phyloP scores from a whole-genome alignment of 2,329 filamentous ascomycete genomes.

The Emergomyces pasteurianus region DNA sequence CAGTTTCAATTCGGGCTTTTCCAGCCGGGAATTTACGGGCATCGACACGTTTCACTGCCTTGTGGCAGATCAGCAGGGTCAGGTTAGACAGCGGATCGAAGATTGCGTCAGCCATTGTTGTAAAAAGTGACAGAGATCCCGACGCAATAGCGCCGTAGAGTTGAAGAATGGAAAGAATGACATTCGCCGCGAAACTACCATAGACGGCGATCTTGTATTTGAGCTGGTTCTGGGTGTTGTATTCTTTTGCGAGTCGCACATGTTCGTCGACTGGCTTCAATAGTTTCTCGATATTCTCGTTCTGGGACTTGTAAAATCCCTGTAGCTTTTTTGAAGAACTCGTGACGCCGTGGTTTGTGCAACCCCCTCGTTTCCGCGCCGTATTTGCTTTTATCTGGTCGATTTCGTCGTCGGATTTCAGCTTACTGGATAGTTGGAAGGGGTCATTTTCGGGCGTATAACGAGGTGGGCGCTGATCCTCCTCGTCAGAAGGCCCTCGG shows the following conservation, averaged over 20 bases:
- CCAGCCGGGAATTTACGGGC: constrained; percentile 77
- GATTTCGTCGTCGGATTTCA: constrained; percentile 70
- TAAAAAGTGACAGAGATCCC: constrained; percentile 87
- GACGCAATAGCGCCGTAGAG: constrained; percentile 80
- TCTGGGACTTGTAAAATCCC: constrained; percentile 80
- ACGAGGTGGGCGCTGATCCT: constrained; percentile 39
- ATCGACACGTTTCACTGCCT: constrained; percentile 80
- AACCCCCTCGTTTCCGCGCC: constrained; percentile 55
- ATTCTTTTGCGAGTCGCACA: constrained; percentile 64
- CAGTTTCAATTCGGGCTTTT: constrained; percentile 87
- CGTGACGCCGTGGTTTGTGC: constrained; percentile 15
- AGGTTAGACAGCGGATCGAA: constrained; percentile 89
- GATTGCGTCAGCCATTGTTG: constrained; percentile 89
- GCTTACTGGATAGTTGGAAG: constrained; percentile 61
- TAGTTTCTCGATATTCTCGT: constrained; percentile 83
- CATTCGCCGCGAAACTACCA: constrained; percentile 64
- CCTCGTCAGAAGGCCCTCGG: constrained; percentile 27
- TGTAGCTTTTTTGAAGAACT: constrained; percentile 46
- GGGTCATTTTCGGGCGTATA: constrained; percentile 62
- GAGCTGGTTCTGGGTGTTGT: constrained; percentile 69
- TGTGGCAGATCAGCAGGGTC: constrained; percentile 73
- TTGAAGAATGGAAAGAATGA: constrained; percentile 67
- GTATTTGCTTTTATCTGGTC: constrained; percentile 63
- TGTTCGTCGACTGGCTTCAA: constrained; percentile 91
- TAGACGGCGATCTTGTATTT: constrained; percentile 49